Evolutionary conservation across 1,284 basidiomycete genomes (phyloP).

Genomic region (Peniophora sp.): DNA sequence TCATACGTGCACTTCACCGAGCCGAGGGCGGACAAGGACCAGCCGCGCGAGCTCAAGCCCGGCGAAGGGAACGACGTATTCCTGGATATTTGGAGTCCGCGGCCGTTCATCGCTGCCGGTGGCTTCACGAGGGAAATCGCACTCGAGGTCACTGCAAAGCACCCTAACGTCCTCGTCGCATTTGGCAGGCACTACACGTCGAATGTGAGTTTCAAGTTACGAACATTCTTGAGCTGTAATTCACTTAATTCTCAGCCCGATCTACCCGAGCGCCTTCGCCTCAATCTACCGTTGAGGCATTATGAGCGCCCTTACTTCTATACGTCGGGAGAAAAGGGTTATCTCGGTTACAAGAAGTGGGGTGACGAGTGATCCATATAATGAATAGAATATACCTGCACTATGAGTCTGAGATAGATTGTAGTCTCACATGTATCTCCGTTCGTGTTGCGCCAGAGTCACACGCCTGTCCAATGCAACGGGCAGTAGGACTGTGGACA

Average conservation of each 20-base stretch:
- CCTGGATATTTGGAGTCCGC: slow-evolving; percentile 10
- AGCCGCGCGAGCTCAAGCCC: slow-evolving; percentile 24
- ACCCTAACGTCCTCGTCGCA: slow-evolving; percentile 23
- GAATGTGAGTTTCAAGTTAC: slow-evolving; percentile 18
- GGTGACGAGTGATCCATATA: no score
- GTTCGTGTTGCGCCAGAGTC: no score
- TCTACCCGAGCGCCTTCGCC: slow-evolving; percentile 23
- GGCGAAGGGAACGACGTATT: slow-evolving; percentile 11
- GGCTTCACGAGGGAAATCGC: slow-evolving; percentile 15
- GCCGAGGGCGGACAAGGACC: slow-evolving; percentile 23
- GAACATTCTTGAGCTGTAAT: not conserved
- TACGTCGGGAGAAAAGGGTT: slow-evolving; percentile 10
- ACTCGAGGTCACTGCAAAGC: slow-evolving; percentile 10
- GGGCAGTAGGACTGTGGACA: no score
- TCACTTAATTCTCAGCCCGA: slow-evolving; percentile 26
- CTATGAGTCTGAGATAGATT: no score
- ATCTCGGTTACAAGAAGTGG: slow-evolving; percentile 24
- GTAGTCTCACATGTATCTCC: no score
- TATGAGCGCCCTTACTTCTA: slow-evolving; percentile 16
- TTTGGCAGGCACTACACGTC: slow-evolving; percentile 37
- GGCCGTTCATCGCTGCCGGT: slow-evolving; percentile 22
- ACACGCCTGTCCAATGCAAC: no score
- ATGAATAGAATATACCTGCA: no score
- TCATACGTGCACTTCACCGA: no score
- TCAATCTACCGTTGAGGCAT: slow-evolving; percentile 10